phyloP scores from a whole-genome alignment of 371 early-diverging fungal species.

The Apophysomyces sp. region DNA sequence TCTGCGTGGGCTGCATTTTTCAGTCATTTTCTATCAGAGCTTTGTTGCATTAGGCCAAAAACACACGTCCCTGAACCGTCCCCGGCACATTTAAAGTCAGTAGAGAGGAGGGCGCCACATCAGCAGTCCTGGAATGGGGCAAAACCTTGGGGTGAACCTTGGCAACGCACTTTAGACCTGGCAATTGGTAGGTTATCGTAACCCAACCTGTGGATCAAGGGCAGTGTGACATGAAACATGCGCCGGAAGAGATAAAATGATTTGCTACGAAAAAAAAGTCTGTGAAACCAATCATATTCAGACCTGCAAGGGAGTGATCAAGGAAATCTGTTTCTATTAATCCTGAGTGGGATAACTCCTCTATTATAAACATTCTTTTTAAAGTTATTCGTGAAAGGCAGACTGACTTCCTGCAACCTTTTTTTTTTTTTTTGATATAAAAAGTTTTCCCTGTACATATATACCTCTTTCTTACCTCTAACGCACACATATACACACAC shows the following conservation, averaged over 20 bases:
- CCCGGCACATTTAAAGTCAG: too few relatives aligned
- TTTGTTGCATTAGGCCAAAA: too few relatives aligned
- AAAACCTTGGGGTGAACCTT: background rate
- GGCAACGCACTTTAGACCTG: background rate
- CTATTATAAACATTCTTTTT: background rate
- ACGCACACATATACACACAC: background rate
- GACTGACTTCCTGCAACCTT: too few relatives aligned
- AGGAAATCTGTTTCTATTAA: background rate
- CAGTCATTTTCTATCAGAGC: too few relatives aligned
- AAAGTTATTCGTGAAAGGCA: too few relatives aligned
- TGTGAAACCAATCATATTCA: background rate
- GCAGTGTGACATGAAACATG: background rate
- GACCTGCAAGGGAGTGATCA: background rate
- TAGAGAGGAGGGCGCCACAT: too few relatives aligned
- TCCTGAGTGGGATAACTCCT: background rate
- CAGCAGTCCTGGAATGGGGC: background rate
- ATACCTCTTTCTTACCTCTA: too few relatives aligned
- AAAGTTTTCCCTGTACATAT: too few relatives aligned
- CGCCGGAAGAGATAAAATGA: background rate
- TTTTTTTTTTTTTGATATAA: too few relatives aligned
- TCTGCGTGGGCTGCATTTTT: too few relatives aligned
- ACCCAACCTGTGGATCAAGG: background rate
- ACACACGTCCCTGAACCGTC: too few relatives aligned
- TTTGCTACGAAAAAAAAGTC: background rate
- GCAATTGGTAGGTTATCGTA: background rate